Evolutionary conservation across 768 basidiomycete genomes (phyloP).

Genomic region (Leccinum subgranulosum): DNA sequence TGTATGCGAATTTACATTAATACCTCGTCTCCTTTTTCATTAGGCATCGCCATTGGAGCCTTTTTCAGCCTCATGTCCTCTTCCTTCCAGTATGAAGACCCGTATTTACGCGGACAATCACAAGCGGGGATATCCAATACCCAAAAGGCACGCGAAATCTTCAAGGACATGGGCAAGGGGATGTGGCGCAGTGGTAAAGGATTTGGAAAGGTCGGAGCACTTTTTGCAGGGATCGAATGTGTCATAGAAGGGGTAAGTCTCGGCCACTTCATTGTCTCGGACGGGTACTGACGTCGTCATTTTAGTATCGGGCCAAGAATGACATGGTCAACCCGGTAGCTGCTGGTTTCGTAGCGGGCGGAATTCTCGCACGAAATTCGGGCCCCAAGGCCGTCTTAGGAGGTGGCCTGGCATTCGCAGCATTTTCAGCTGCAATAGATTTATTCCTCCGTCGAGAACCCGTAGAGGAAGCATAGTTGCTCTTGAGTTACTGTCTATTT

Average conservation of each 20-base stretch:
- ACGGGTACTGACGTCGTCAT: background rate
- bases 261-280: background rate
- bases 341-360: slow-evolving; percentile 87
- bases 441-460: slow-evolving; percentile 74
- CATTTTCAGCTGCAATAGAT: slow-evolving; percentile 91
- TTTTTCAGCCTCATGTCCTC: slow-evolving; percentile 97
- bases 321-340: slow-evolving; percentile 90
- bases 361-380: slow-evolving; percentile 83
- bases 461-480: slow-evolving; percentile 54
- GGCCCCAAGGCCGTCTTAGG: slow-evolving; percentile 83
- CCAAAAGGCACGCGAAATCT: slow-evolving; percentile 81
- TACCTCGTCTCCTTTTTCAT: background rate
- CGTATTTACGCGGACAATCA: slow-evolving; percentile 65
- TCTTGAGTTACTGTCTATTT: too few species aligned
- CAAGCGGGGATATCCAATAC: slow-evolving; percentile 54
- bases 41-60: slow-evolving; percentile 89
- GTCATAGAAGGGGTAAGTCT: slow-evolving; percentile 86
- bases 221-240: slow-evolving; percentile 96
- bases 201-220: slow-evolving; percentile 89
- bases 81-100: slow-evolving; percentile 94
- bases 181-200: slow-evolving; percentile 91
- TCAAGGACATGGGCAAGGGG: slow-evolving; percentile 91
- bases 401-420: slow-evolving; percentile 89
- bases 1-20: slow-evolving; percentile 5
- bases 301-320: slow-evolving; percentile 91